Percentiles rank a stretch among this genome's conserved stretches.
Evolutionary conservation across 495 filamentous ascomycete species (phyloP).

Genomic region (Stereocaulon alpinum): DNA sequence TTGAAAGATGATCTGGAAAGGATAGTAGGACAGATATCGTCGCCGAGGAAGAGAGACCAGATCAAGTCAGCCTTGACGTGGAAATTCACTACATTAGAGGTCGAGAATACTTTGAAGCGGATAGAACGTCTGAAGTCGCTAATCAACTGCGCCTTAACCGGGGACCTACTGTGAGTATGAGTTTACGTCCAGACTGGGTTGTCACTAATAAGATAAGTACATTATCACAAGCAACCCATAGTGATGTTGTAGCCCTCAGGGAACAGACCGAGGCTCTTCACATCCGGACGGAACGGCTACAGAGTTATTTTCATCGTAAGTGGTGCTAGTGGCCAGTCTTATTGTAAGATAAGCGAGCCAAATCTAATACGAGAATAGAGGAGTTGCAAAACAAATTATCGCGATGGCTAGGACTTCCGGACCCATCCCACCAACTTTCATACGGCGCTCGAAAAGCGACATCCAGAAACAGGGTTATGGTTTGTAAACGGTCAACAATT

Average conservation of each 20-base stretch:
- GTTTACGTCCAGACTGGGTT: not conserved
- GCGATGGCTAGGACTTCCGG: not conserved
- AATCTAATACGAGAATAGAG: not conserved
- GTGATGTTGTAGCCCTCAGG: not conserved
- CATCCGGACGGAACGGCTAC: not conserved
- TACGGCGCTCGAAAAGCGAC: not conserved
- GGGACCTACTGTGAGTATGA: conserved; percentile 24
- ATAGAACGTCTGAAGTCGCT: conserved; percentile 26
- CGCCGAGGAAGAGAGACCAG: conserved; percentile 16
- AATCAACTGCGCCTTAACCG: conserved; percentile 19
- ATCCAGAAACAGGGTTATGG: conserved; percentile 1
- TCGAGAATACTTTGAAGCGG: conserved; percentile 15
- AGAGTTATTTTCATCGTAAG: not conserved
- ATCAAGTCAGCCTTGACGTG: conserved; percentile 18
- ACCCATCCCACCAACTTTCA: not conserved
- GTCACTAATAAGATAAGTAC: not conserved
- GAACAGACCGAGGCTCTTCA: no score
- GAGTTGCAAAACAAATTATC: not conserved
- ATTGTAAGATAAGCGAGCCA: not conserved
- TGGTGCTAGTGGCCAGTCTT: not conserved
- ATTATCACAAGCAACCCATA: not conserved
- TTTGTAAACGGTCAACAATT: not conserved
- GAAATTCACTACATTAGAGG: conserved; percentile 25
- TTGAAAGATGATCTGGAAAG: conserved; percentile 22
- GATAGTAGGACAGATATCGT: conserved; percentile 17